Evolutionary conservation across 2,329 filamentous ascomycete species (phyloP).

Genomic region (Aspergillus sclerotialis): DNA sequence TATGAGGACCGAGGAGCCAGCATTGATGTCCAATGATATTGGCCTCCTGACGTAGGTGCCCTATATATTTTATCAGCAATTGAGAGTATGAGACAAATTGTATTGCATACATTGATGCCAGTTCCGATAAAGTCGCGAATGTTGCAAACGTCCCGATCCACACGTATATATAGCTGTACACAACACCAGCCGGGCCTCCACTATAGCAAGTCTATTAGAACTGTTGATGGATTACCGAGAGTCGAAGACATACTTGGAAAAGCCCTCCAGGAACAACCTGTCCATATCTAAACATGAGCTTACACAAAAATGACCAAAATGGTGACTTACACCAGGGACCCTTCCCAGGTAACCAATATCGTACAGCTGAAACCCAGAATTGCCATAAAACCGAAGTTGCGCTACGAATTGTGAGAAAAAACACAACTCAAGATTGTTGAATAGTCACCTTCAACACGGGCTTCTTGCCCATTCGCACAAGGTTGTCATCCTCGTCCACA

Average conservation of each 20-base stretch:
- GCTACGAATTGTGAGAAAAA: constrained; percentile 6
- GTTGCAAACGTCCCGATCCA: not conserved
- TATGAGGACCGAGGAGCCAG: constrained; percentile 5
- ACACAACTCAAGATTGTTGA: not conserved
- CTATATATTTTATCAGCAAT: not conserved
- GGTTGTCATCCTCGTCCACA: too few species aligned
- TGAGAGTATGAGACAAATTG: too few species aligned
- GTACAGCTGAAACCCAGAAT: constrained; percentile 17
- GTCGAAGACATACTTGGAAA: not conserved
- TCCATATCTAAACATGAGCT: not conserved
- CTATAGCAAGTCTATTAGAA: constrained; percentile 6
- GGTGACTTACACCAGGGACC: constrained; percentile 12
- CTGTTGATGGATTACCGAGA: not conserved
- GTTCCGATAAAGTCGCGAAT: not conserved
- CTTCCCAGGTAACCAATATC: constrained; percentile 16
- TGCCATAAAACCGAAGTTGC: constrained; percentile 14
- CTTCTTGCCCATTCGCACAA: constrained; percentile 17
- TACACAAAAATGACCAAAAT: not conserved
- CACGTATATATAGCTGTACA: not conserved
- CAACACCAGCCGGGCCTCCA: constrained; percentile 6
- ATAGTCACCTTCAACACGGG: constrained; percentile 9
- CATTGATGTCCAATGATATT: not conserved
- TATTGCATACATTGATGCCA: not conserved
- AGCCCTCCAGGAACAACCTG: not conserved
- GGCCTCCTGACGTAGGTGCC: not conserved